These are phyloP conservation scores for Oldenlandia corymbosa DNA, from an alignment of 257 asterid species.

Conservation along the genomic window DNA sequence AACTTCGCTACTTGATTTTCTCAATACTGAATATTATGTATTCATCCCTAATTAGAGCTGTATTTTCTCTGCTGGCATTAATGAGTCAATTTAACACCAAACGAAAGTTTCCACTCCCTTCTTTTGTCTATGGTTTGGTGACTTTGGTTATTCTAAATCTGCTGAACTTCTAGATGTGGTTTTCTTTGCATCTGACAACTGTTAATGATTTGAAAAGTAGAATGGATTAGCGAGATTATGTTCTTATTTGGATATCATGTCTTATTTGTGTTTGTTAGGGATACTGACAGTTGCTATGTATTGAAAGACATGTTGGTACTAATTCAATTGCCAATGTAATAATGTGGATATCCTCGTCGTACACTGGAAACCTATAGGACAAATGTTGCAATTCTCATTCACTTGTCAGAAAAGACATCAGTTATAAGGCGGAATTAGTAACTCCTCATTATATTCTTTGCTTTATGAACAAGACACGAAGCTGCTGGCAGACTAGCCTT, in stretches of 20 bases:
- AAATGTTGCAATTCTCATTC: background rate
- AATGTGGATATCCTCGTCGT: background rate
- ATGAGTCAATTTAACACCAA: background rate
- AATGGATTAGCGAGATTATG: too few species aligned
- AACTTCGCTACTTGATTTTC: background rate
- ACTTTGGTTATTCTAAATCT: background rate
- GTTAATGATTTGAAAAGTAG: too few species aligned
- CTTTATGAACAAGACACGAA: background rate
- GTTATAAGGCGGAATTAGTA: background rate
- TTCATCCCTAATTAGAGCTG: background rate
- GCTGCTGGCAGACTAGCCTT: background rate
- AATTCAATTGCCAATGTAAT: background rate
- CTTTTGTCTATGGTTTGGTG: background rate
- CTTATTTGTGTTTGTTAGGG: background rate
- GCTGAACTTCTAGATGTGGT: background rate
- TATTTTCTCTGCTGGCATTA: background rate
- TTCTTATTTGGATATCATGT: background rate
- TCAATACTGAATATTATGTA: too few species aligned
- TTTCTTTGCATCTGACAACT: background rate
- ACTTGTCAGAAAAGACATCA: background rate
- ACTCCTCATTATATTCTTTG: background rate
- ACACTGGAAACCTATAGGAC: background rate
- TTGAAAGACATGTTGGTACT: background rate
- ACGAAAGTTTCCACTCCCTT: background rate
- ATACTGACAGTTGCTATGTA: background rate